phyloP scores from a whole-genome alignment of 805 yeast species.

The Suhomyces canberraensis region DNA sequence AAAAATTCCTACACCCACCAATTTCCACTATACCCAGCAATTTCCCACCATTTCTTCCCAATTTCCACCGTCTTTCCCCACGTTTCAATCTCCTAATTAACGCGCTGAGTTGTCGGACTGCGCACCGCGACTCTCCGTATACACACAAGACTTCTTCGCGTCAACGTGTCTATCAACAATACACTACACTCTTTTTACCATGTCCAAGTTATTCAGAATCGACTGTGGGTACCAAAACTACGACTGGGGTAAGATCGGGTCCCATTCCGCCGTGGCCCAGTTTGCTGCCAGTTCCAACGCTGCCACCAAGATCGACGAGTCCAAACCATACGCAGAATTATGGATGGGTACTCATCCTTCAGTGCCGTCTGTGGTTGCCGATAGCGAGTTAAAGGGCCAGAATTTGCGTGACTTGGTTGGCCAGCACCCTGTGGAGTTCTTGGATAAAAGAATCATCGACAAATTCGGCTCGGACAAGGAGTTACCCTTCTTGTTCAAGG shows the following conservation, averaged over 20 bases:
- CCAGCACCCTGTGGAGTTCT: slow-evolving; percentile 52
- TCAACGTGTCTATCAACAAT: too few relatives aligned
- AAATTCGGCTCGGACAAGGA: slow-evolving; percentile 70
- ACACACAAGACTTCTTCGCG: not conserved
- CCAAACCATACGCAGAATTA: slow-evolving; percentile 90
- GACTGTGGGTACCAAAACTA: slow-evolving; percentile 63
- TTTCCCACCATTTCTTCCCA: not conserved
- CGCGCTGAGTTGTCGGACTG: not conserved
- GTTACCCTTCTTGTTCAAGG: slow-evolving; percentile 91
- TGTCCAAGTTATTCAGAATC: slow-evolving; percentile 27
- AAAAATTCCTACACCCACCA: too few relatives aligned
- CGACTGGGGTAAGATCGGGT: slow-evolving; percentile 60
- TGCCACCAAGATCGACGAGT: slow-evolving; percentile 56
- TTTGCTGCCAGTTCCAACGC: slow-evolving; percentile 75
- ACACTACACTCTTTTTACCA: too few relatives aligned
- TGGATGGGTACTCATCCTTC: slow-evolving; percentile 99
- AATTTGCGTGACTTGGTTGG: slow-evolving; percentile 66
- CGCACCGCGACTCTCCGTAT: too few relatives aligned
- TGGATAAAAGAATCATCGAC: slow-evolving; percentile 56
- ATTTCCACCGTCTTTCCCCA: not conserved
- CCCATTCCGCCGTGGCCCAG: slow-evolving; percentile 82
- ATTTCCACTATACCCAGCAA: too few relatives aligned
- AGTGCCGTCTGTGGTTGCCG: slow-evolving; percentile 68
- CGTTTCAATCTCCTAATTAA: too few relatives aligned
- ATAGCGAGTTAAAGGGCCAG: slow-evolving; percentile 37